These are phyloP conservation scores for Fusarium subtropicale DNA, from an alignment of 2,329 filamentous ascomycete genomes.

Conservation along the genomic window DNA sequence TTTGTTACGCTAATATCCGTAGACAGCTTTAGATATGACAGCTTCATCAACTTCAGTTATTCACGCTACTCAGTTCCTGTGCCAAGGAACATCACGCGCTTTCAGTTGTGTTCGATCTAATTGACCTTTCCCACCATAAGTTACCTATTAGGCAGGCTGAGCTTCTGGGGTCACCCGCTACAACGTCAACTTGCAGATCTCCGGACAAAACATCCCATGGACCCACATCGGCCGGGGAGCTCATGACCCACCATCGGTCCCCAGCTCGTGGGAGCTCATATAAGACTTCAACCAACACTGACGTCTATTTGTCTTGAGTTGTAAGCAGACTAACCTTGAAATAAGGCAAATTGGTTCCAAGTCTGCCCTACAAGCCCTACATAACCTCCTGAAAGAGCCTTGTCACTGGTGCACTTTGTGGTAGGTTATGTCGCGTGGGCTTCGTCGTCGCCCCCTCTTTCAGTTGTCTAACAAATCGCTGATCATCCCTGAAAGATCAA, in stretches of 20 bases:
- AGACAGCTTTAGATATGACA: slow-evolving; percentile 18
- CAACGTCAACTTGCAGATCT: slow-evolving; percentile 37
- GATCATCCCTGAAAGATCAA: slow-evolving; percentile 39
- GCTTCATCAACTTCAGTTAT: neutral
- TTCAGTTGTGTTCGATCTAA: neutral
- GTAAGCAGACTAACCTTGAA: slow-evolving; percentile 16
- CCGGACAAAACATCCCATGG: slow-evolving; percentile 27
- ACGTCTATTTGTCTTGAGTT: slow-evolving; percentile 13
- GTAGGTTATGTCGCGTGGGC: slow-evolving; percentile 35
- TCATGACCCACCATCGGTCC: slow-evolving; percentile 38
- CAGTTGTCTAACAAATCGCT: slow-evolving; percentile 32
- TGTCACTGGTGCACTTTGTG: slow-evolving; percentile 12
- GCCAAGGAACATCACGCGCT: neutral
- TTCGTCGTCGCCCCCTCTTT: slow-evolving; percentile 26
- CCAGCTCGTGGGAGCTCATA: slow-evolving; percentile 24
- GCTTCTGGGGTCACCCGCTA: slow-evolving; percentile 3
- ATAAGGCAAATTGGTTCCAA: slow-evolving; percentile 15
- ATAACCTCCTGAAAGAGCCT: slow-evolving; percentile 2
- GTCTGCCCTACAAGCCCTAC: neutral
- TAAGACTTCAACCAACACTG: slow-evolving; percentile 15
- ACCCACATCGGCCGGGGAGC: slow-evolving; percentile 22
- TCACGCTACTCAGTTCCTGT: neutral
- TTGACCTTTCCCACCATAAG: neutral
- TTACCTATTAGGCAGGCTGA: neutral
- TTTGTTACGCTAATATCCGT: slow-evolving; percentile 16